Evolutionary conservation across 2,329 filamentous ascomycete species (phyloP), one percentile per base, ranked within the genome.

Genomic region (Stromatinia cepivora): DNA sequence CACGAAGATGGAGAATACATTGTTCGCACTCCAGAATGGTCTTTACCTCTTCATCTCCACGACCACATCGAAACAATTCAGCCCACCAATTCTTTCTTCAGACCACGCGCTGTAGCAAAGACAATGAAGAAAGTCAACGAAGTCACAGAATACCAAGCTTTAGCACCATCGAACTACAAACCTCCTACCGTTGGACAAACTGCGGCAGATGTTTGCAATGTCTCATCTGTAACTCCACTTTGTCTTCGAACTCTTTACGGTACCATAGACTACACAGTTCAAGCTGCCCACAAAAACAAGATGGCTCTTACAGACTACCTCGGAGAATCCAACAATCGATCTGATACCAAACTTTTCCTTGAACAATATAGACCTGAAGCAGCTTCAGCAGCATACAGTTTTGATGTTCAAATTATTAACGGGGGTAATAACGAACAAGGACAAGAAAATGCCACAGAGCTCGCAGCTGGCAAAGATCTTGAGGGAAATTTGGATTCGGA

Each of bases 191-290:
- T 53, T 36, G 52, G 65, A 25, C 58, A 64, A 28, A 50, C 64
- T 17, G 52, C 65, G 8, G 56, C 66, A 20, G 81, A 97, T 93
- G 69, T 68, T 31, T 82, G 95, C 94, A 77, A 98, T 54, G 64
- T 71, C 15, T 67, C 64, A n/a, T 66, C 69, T 10, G 73, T 76
- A 3, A 76, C 74, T 2, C 71, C 72, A n/a, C 59, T 70, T 17
- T 76, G 74, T 48, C 71, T 76, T n/a, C 56, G 70, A 46, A 74
- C 71, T 25, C 65, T 76, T 13, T 76, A 76, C 62, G 72, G 71
- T 46, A 76, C 74, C 15, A 65, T 70, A 2, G 72, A 72, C 11
- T 76, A 77, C 63, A 59, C 42, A 1, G 69, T 71, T 5, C 67
- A 75, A 65, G 65, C 62, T 22, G 31, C 71, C 4, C 59, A 67